These are phyloP conservation scores for Skeletonema grethae DNA, from an alignment of 108 stramenopile genomes.

Conservation along the genomic window DNA sequence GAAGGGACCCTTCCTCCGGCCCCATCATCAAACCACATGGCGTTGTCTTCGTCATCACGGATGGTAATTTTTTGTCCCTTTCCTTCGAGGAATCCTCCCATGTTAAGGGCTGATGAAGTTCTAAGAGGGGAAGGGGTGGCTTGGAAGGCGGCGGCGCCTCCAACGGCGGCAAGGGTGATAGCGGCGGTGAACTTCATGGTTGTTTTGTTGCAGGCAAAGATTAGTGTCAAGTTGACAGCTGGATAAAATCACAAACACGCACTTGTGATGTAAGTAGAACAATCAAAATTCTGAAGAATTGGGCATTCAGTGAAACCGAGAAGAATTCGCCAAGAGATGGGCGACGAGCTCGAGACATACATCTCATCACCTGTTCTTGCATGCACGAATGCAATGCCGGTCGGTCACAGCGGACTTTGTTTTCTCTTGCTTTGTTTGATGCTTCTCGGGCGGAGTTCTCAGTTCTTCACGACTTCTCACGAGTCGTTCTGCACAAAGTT, in stretches of 20 bases:
- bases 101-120: conserved; percentile 8
- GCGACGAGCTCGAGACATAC: background rate
- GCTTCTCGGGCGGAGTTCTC: too few relatives aligned
- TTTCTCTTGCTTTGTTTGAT: too few relatives aligned
- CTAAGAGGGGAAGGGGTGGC: conserved; percentile 23
- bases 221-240: background rate
- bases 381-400: background rate
- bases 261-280: background rate
- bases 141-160: conserved; percentile 28
- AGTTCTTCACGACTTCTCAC: too few relatives aligned
- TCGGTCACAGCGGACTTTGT: too few relatives aligned
- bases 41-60: conserved; percentile 57
- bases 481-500: too few relatives aligned
- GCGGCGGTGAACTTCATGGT: conserved; percentile 41
- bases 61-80: conserved; percentile 51
- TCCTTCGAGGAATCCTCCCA: conserved; percentile 48
- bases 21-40: conserved; percentile 61
- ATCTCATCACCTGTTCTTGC: background rate
- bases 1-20: conserved; percentile 10
- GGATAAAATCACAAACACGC: background rate
- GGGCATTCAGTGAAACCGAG: background rate
- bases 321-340: background rate
- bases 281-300: background rate
- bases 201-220: background rate
- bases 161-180: conserved; percentile 28